Evolutionary conservation across 1,284 basidiomycete genomes (phyloP), one percentile per base, ranked within the genome.

Genomic region (Pseudozyma thailandica): DNA sequence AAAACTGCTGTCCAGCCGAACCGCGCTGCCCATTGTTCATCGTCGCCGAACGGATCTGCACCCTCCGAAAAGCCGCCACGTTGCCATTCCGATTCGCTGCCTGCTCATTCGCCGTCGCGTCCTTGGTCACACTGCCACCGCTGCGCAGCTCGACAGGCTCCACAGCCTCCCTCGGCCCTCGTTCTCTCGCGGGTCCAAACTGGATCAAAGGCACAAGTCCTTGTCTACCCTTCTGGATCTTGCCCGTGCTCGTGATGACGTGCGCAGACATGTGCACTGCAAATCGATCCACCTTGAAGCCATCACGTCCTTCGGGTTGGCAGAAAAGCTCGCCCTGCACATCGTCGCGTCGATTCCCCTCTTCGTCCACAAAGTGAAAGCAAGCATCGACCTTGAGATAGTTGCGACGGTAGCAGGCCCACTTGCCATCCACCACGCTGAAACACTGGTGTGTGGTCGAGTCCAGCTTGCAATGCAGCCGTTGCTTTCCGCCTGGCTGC

Each of bases 381-480:
- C 37, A 44, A 20, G 58, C 60, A 27, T 72, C 70, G 15, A 72
- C 43, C 43, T 64, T 72, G 50, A 72, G 64, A 39, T 31, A 72
- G 50, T 72, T 72, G 9, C 70, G 63, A 35, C 70, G 70, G 35
- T 72, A 72, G 44, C 70, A 72, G 12, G 70, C 70, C 70, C 70
- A 72, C 21, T 72, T 72, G 18, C 64, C 70, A 28, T 72, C 70
- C 47, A 72, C 70, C 23, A 68, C 50, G 23, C 64, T 64, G 35
- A 72, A 72, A 47, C 70, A 72, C 20, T 60, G 49, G 47, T 72
- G 60, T 1, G 70, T 68, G n/a, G 63, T 68, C 41, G 59, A 56
- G 5, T 62, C 30, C 27, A 72, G 49, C 38, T 69, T 61, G 65
- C 59, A 69, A 15, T 45, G 54, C 23, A 69, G 50, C 58, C 48